Percentiles rank a stretch among this genome's conserved stretches.
Evolutionary conservation across 306 rosid genomes (phyloP).

Genomic region (Begonia masoniana): DNA sequence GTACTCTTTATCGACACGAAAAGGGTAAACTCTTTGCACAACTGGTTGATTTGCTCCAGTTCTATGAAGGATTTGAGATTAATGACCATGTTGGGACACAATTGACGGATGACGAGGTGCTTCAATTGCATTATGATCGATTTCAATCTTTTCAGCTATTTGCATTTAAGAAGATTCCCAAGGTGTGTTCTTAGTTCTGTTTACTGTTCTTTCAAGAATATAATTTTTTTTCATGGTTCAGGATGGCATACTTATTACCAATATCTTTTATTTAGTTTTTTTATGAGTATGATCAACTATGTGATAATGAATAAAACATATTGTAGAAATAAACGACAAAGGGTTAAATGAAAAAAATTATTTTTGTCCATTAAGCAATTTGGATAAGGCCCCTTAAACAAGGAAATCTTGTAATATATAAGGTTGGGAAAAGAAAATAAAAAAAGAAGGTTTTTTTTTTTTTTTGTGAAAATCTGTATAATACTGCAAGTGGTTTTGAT

Average conservation of each 20-base stretch:
- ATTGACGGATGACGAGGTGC: constrained; percentile 85
- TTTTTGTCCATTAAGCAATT: no score
- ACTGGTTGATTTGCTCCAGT: constrained; percentile 83
- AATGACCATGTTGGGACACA: constrained; percentile 87
- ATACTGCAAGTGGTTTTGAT: not conserved
- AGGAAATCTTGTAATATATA: no score
- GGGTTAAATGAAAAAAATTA: no score
- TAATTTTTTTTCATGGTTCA: no score
- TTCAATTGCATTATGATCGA: constrained; percentile 79
- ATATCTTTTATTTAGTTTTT: no score
- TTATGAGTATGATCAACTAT: no score
- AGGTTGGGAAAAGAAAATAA: not conserved
- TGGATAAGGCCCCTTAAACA: no score
- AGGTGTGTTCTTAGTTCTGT: constrained; percentile 37
- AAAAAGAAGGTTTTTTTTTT: not conserved
- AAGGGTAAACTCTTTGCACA: constrained; percentile 95
- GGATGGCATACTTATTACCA: no score
- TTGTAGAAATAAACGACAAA: no score
- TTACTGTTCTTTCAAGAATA: no score
- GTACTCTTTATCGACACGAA: constrained; percentile 81
- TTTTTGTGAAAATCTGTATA: not conserved
- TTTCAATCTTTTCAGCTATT: constrained; percentile 79
- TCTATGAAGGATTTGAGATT: constrained; percentile 92
- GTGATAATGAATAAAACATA: no score
- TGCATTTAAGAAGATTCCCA: constrained; percentile 70